Conservation (phyloP, 495 filamentous ascomycete species). For the Aspergillus hancockii region DNA sequence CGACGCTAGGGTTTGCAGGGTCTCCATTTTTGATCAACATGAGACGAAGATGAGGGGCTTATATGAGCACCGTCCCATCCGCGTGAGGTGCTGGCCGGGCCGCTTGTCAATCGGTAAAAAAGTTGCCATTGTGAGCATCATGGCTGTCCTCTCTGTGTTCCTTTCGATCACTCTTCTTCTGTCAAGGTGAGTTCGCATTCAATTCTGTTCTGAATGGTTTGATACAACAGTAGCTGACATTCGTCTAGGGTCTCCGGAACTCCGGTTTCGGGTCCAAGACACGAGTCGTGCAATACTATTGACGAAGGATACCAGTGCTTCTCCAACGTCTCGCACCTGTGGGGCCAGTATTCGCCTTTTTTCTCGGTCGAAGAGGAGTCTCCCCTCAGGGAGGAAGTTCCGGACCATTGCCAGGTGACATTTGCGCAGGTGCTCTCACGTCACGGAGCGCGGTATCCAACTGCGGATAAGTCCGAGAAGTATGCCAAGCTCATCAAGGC, state of each 20-base stretch:
- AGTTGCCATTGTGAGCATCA: conserved; percentile 3
- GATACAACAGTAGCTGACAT: background rate
- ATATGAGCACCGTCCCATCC: conserved; percentile 17
- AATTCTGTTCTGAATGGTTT: background rate
- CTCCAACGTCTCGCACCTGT: conserved; percentile 61
- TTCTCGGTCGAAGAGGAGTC: conserved; percentile 64
- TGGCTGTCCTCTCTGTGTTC: conserved; percentile 11
- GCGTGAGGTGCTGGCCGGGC: background rate
- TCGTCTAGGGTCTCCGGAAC: conserved; percentile 10
- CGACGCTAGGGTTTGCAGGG: background rate
- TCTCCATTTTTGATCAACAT: background rate
- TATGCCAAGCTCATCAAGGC: conserved; percentile 59
- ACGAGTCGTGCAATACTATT: conserved; percentile 56
- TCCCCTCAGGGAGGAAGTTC: conserved; percentile 55
- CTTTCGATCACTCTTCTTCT: conserved; percentile 13
- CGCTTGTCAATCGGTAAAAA: background rate
- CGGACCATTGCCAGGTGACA: conserved; percentile 65
- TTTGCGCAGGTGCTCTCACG: conserved; percentile 79
- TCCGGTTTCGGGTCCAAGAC: background rate
- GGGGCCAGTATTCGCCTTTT: conserved; percentile 87
- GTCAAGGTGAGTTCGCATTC: conserved; percentile 15
- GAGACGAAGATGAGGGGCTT: conserved; percentile 16
- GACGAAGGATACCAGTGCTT: conserved; percentile 65
- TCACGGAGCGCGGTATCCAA: conserved; percentile 84
- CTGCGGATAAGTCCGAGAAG: conserved; percentile 54